Evolutionary conservation across 495 filamentous ascomycete genomes (phyloP).

Genomic region (Penicillium silybi): DNA sequence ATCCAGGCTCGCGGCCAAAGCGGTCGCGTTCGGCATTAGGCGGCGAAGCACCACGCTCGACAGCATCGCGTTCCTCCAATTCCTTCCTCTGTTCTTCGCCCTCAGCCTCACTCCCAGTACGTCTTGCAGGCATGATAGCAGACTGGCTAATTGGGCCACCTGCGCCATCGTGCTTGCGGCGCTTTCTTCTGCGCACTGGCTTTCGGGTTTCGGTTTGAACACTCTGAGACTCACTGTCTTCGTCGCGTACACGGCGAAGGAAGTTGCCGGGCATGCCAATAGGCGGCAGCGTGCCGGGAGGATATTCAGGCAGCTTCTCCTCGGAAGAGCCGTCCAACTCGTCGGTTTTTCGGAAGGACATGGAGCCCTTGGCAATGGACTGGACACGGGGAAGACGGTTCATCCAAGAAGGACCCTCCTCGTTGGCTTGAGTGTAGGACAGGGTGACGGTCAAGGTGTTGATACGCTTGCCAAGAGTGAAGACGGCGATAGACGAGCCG

Average conservation of each 20-base stretch:
- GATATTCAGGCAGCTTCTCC: slow-evolving; percentile 63
- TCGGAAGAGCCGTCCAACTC: slow-evolving; percentile 48
- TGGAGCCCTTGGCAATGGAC: slow-evolving; percentile 75
- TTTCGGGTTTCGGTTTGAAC: slow-evolving; percentile 60
- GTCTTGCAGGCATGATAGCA: slow-evolving; percentile 76
- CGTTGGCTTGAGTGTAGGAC: slow-evolving; percentile 86
- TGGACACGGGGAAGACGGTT: slow-evolving; percentile 83
- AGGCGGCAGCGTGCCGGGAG: slow-evolving; percentile 76
- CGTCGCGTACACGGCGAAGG: slow-evolving; percentile 74
- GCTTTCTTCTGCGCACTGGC: slow-evolving; percentile 49
- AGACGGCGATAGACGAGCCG: slow-evolving; percentile 96
- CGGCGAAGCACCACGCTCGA: slow-evolving; percentile 30
- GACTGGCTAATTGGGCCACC: slow-evolving; percentile 90
- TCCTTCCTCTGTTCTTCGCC: slow-evolving; percentile 28
- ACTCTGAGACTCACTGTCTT: slow-evolving; percentile 50
- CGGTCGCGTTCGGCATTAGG: slow-evolving; percentile 32
- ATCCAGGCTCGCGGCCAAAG: slow-evolving; percentile 34
- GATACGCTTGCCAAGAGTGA: slow-evolving; percentile 96
- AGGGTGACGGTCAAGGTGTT: slow-evolving; percentile 94
- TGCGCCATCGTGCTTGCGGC: slow-evolving; percentile 67
- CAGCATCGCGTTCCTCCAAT: slow-evolving; percentile 35
- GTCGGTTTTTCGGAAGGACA: slow-evolving; percentile 69
- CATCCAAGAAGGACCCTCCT: slow-evolving; percentile 93
- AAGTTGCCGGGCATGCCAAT: slow-evolving; percentile 74
- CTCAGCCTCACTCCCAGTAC: slow-evolving; percentile 23